Evolutionary conservation across 83 land plant genomes (phyloP).

Genomic region (Diphasiastrum complanatum): DNA sequence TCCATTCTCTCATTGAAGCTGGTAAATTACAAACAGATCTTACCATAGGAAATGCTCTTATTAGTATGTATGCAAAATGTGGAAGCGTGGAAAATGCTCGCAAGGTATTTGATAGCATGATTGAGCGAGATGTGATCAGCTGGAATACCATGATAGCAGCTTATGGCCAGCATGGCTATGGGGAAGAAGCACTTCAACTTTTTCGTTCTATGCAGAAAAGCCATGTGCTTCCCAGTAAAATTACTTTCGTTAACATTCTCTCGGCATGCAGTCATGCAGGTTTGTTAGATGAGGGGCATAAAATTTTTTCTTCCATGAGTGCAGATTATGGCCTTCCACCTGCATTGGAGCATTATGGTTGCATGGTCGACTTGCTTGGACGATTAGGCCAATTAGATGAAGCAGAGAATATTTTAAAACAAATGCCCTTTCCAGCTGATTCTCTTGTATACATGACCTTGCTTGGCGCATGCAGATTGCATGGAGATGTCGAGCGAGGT

Average conservation of each 20-base stretch:
- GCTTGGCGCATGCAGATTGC: too few species aligned
- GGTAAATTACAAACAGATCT: conserved; percentile 12
- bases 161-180: conserved; percentile 34
- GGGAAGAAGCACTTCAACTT: conserved; percentile 22
- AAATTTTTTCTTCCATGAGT: too few species aligned
- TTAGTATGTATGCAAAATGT: conserved; percentile 38
- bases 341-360: too few species aligned
- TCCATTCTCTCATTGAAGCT: conserved; percentile 27
- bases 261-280: neutral
- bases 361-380: too few species aligned
- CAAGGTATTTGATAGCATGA: conserved; percentile 19
- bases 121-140: conserved; percentile 13
- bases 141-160: conserved; percentile 48
- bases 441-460: too few species aligned
- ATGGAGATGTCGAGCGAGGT: too few species aligned
- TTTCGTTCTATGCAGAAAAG: conserved; percentile 26
- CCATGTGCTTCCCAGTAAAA: neutral
- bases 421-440: too few species aligned
- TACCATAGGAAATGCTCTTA: conserved; percentile 32
- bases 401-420: too few species aligned
- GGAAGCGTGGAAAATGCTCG: conserved; percentile 30
- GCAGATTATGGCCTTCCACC: too few species aligned
- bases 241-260: conserved; percentile 5
- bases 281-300: neutral
- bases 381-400: too few species aligned